Percentiles rank a stretch among this genome's conserved stretches.
These are phyloP conservation scores for Drosera capensis DNA, from an alignment of 148 eudicot species.

Conservation along the genomic window DNA sequence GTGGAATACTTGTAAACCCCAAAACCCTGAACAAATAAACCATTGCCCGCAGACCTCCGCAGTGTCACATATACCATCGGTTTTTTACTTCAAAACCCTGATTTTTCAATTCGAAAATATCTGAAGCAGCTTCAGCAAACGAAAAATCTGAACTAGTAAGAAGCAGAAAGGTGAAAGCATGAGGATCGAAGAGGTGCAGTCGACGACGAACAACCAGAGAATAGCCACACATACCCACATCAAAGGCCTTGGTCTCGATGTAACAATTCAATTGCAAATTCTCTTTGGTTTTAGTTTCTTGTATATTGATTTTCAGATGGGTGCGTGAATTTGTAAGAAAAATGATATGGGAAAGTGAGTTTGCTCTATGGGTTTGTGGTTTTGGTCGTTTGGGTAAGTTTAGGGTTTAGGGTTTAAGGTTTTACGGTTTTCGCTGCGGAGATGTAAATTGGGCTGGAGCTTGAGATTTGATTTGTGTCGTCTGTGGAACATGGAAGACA, in stretches of 20 bases:
- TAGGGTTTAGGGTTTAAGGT: conserved; percentile 1
- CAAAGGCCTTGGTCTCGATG: conserved; percentile 82
- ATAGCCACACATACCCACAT: conserved; percentile 81
- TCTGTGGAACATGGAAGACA: background rate
- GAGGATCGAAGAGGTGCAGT: conserved; percentile 90
- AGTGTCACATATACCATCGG: too few species aligned
- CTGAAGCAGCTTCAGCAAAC: too few species aligned
- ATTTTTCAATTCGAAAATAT: too few species aligned
- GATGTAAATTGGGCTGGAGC: background rate
- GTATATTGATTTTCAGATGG: background rate
- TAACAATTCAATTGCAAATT: conserved; percentile 7
- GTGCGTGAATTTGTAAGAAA: too few species aligned
- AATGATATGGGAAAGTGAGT: background rate
- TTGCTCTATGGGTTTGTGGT: background rate
- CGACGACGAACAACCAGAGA: conserved; percentile 75
- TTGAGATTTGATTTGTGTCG: background rate
- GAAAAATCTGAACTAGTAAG: too few species aligned
- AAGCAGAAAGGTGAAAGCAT: conserved; percentile 9
- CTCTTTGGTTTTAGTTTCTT: background rate
- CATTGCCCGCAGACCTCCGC: too few species aligned
- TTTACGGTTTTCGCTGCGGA: background rate
- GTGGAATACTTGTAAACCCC: too few species aligned
- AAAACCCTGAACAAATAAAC: too few species aligned
- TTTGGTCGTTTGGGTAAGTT: background rate
- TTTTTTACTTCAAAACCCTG: too few species aligned